Percentiles rank a stretch among this genome's conserved stretches.
Evolutionary conservation across 345 rosid species (phyloP).

Genomic region (Linum tenue): DNA sequence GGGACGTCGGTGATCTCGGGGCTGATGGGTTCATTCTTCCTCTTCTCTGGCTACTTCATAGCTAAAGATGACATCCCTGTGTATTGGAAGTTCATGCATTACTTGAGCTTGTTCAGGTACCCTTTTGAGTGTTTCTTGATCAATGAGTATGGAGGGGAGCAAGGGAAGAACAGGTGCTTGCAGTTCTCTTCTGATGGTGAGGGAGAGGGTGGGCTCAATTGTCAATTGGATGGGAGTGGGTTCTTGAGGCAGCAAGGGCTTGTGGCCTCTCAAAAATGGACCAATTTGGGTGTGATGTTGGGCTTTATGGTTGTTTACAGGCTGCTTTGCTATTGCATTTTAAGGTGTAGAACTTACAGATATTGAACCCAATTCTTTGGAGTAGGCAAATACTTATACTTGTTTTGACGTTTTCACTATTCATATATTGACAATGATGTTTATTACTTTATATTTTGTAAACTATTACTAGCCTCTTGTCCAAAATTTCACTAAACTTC

Average conservation of each 20-base stretch:
- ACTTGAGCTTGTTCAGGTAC: constrained; percentile 69
- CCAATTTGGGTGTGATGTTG: constrained; percentile 44
- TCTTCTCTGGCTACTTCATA: constrained; percentile 81
- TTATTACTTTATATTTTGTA: too few relatives aligned
- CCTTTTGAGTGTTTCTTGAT: constrained; percentile 74
- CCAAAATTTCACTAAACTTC: too few relatives aligned
- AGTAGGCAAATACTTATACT: too few relatives aligned
- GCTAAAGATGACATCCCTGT: constrained; percentile 52
- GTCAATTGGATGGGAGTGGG: constrained; percentile 33
- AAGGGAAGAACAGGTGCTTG: constrained; percentile 24
- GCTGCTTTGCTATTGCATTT: constrained; percentile 54
- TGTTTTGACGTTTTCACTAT: too few relatives aligned
- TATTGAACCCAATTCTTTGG: too few relatives aligned
- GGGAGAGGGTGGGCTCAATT: constrained; percentile 18
- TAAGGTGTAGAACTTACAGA: constrained; percentile 63
- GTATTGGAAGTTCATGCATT: constrained; percentile 89
- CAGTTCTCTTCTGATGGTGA: neutral
- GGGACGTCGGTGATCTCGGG: constrained; percentile 86
- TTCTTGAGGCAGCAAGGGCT: constrained; percentile 57
- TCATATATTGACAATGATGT: too few relatives aligned
- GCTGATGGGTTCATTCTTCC: constrained; percentile 87
- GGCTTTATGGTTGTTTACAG: constrained; percentile 69
- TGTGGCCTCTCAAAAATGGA: constrained; percentile 60
- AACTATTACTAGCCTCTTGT: too few relatives aligned
- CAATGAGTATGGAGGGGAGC: constrained; percentile 65